Evolutionary conservation across 106 monocot genomes (phyloP).

Genomic region (Xerophyta viscosa): DNA sequence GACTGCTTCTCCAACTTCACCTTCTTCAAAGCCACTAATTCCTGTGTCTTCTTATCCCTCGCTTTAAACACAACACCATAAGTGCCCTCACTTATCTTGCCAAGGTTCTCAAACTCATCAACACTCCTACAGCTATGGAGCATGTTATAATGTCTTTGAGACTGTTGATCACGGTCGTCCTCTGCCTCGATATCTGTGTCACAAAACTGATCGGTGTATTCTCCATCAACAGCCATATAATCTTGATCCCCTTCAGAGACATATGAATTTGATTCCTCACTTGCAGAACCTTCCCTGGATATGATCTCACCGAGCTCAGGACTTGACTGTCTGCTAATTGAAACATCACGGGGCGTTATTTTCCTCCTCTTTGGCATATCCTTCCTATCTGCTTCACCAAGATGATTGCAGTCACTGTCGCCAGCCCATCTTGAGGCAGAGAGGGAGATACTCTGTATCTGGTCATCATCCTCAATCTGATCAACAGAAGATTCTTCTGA

Average conservation of each 20-base stretch:
- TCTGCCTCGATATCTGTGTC: slow-evolving; percentile 18
- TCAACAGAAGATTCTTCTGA: too few relatives aligned
- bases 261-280: slow-evolving; percentile 9
- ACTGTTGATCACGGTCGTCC: slow-evolving; percentile 21
- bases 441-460: too few relatives aligned
- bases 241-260: slow-evolving; percentile 7
- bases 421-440: too few relatives aligned
- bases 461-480: too few relatives aligned
- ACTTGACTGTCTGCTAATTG: too few relatives aligned
- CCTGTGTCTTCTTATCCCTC: slow-evolving; percentile 62
- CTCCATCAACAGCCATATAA: slow-evolving; percentile 19
- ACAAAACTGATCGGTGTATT: slow-evolving; percentile 16
- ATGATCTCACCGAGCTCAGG: slow-evolving; percentile 37
- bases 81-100: slow-evolving; percentile 76
- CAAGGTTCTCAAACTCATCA: slow-evolving; percentile 71
- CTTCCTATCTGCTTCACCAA: too few relatives aligned
- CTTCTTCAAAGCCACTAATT: slow-evolving; percentile 78
- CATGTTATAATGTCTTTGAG: slow-evolving; percentile 57
- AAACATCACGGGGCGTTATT: too few relatives aligned
- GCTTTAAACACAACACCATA: slow-evolving; percentile 82
- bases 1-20: slow-evolving; percentile 85
- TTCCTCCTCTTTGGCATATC: too few relatives aligned
- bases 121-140: slow-evolving; percentile 68
- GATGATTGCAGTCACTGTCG: too few relatives aligned
- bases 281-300: slow-evolving; percentile 14